Base-by-base conservation (phyloP, 2,329 filamentous ascomycete genomes). In the Eurotiales sp. region DNA sequence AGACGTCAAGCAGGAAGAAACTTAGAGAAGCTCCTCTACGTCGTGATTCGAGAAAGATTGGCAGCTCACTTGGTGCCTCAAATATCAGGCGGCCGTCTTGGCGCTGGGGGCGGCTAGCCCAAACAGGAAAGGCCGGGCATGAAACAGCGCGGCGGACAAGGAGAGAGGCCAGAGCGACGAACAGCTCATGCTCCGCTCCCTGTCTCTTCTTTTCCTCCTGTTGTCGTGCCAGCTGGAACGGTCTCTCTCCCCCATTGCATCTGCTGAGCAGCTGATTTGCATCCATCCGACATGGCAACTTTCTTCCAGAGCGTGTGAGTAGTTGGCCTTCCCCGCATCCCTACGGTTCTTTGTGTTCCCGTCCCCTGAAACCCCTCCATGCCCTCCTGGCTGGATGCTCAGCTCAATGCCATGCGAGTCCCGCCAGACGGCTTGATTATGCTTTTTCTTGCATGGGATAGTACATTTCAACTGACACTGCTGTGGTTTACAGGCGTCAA, bases 251-350 rank as follows among this genome's bases (percentile, higher is more conserved):
- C n/a, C 34, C 23, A 47, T 27, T 46, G 41, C 30, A n/a, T 12
- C 29, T 43, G 12, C 17, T 27, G 21, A 49, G 44, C 50, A 58
- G 48, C 46, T 42, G 39, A 46, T 46, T 49, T 50, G 50, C 32
- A 39, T 47, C 50, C 53, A 39, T 47, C 50, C 53, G 69, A 51
- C 48, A 77, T 77, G 74, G 69, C 73, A 46, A 74, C 69, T 44
- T 76, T 76, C 60, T 75, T 77, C 48, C 73, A 75, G 61, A 75
- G 72, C 58, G 73, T 76, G 74, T 77, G 74, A 65, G 72, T 73
- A 19, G 41, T 34, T 22, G 19, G n/a, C n/a, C n/a, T 37, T 53
- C 54, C 47, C 51, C 47, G 43, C 43, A 56, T 46, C 46, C 52
- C 48, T 50, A 53, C 36, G 19, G 17, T 46, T 49, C 27, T 37